These are phyloP conservation scores for Lasiosphaeria miniovina DNA, from an alignment of 495 filamentous ascomycete genomes.

Conservation along the genomic window DNA sequence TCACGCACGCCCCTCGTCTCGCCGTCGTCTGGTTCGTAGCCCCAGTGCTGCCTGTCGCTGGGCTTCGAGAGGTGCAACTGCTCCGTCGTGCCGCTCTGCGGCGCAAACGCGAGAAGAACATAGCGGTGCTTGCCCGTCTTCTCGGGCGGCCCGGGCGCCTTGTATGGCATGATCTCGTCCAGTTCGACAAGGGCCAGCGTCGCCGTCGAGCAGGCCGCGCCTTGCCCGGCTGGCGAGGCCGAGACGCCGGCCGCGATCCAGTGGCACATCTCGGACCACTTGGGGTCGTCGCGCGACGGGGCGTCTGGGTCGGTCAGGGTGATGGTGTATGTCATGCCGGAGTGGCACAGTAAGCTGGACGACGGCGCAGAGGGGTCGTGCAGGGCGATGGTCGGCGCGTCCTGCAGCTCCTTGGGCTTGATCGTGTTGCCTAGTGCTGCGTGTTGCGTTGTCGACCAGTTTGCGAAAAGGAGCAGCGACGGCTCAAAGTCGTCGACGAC, in stretches of 20 bases:
- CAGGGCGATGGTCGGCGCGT: conserved; percentile 46
- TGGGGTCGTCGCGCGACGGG: conserved; percentile 59
- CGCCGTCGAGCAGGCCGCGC: conserved; percentile 1
- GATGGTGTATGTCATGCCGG: conserved; percentile 34
- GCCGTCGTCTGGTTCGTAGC: conserved; percentile 37
- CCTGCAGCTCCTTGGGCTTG: conserved; percentile 48
- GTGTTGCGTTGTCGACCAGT: conserved; percentile 47
- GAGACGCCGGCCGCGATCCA: conserved; percentile 54
- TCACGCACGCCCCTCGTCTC: conserved; percentile 55
- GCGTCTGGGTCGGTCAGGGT: conserved; percentile 69
- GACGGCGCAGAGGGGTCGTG: conserved; percentile 7
- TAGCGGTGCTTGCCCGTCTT: conserved; percentile 69
- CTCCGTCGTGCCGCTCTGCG: conserved; percentile 38
- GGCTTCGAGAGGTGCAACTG: conserved; percentile 50
- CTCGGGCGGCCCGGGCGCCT: conserved; percentile 59
- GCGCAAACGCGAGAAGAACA: conserved; percentile 58
- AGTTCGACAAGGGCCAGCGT: conserved; percentile 24
- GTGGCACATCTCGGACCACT: conserved; percentile 71
- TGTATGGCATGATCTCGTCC: conserved; percentile 53
- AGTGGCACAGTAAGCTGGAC: conserved; percentile 15
- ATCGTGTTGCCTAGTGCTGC: conserved; percentile 61
- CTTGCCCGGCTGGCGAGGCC: background rate
- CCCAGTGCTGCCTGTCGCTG: conserved; percentile 60
- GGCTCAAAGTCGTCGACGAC: conserved; percentile 65
- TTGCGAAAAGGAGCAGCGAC: conserved; percentile 46